These are phyloP conservation scores for Gynostemma pentaphyllum DNA, from an alignment of 306 rosid genomes.

Conservation along the genomic window DNA sequence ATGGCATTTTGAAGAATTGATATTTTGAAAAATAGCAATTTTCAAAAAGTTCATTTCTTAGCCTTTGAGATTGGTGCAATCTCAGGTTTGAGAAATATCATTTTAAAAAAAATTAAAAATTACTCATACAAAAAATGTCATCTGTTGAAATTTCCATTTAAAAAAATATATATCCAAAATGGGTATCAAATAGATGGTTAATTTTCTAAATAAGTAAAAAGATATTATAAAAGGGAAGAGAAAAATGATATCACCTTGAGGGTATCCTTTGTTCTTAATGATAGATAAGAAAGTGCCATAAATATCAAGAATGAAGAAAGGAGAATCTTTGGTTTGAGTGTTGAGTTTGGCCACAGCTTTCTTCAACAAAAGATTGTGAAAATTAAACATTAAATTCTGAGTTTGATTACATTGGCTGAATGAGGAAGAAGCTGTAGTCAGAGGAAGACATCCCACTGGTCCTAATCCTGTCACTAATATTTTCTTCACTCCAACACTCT, in stretches of 20 bases:
- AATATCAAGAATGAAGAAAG: conserved; percentile 16
- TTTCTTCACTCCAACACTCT: conserved; percentile 30
- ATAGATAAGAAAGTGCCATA: conserved; percentile 7
- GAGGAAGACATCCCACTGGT: conserved; percentile 31
- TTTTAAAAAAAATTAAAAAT: too few relatives aligned
- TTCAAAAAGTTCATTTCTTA: too few relatives aligned
- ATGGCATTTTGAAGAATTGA: too few relatives aligned
- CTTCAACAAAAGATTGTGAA: conserved; percentile 21
- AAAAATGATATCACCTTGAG: not conserved
- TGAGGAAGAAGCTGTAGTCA: conserved; percentile 3
- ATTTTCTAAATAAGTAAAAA: too few relatives aligned
- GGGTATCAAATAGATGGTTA: too few relatives aligned
- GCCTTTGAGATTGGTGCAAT: too few relatives aligned
- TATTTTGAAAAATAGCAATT: too few relatives aligned
- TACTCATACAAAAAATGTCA: too few relatives aligned
- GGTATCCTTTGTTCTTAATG: not conserved
- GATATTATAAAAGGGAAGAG: too few relatives aligned
- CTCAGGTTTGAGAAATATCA: too few relatives aligned
- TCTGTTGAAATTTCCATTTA: too few relatives aligned
- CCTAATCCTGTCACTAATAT: conserved; percentile 9
- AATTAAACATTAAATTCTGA: not conserved
- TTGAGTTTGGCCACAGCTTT: conserved; percentile 18
- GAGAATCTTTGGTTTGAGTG: conserved; percentile 7
- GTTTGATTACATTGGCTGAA: conserved; percentile 16
- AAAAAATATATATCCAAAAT: too few relatives aligned